Percentiles rank a stretch among this genome's conserved stretches.
These are phyloP conservation scores for Penicillium sp. DNA, from an alignment of 2,329 filamentous ascomycete genomes.

Conservation along the genomic window DNA sequence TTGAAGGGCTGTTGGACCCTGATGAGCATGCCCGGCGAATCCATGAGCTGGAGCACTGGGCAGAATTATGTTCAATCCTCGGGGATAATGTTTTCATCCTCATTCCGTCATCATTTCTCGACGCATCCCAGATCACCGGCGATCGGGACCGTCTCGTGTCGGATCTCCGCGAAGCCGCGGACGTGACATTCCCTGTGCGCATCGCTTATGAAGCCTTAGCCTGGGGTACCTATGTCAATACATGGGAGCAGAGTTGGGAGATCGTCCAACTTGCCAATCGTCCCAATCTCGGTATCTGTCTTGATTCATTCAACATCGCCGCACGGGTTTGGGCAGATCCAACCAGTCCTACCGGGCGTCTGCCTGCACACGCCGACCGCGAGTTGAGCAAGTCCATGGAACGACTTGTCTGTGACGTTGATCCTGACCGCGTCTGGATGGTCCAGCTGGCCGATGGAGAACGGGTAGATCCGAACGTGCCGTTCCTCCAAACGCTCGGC, in stretches of 20 bases:
- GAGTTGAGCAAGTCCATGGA: conserved; percentile 50
- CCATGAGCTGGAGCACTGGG: conserved; percentile 19
- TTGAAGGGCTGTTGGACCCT: conserved; percentile 49
- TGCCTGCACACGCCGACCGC: conserved; percentile 46
- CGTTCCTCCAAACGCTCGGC: conserved; percentile 48
- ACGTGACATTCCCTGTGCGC: conserved; percentile 16
- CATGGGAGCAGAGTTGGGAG: conserved; percentile 67
- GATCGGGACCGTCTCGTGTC: conserved; percentile 15
- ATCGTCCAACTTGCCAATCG: conserved; percentile 59
- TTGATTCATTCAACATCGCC: conserved; percentile 74
- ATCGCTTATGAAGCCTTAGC: conserved; percentile 66
- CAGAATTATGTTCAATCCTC: conserved; percentile 12
- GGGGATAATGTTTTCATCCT: conserved; percentile 19
- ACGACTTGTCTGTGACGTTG: conserved; percentile 50
- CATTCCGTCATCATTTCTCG: conserved; percentile 21
- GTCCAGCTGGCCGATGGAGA: conserved; percentile 72
- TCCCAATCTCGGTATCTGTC: conserved; percentile 66
- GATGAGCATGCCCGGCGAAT: conserved; percentile 12
- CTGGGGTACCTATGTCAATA: conserved; percentile 64
- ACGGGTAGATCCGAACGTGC: conserved; percentile 50
- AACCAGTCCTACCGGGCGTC: conserved; percentile 45
- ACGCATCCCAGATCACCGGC: conserved; percentile 12
- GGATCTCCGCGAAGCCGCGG: conserved; percentile 17
- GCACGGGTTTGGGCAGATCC: conserved; percentile 66
- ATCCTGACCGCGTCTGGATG: conserved; percentile 62